A percentile compares a stretch with the other conserved stretches of the same genome.
phyloP scores from a whole-genome alignment of 345 rosid genomes.

The Hypericum perforatum region DNA sequence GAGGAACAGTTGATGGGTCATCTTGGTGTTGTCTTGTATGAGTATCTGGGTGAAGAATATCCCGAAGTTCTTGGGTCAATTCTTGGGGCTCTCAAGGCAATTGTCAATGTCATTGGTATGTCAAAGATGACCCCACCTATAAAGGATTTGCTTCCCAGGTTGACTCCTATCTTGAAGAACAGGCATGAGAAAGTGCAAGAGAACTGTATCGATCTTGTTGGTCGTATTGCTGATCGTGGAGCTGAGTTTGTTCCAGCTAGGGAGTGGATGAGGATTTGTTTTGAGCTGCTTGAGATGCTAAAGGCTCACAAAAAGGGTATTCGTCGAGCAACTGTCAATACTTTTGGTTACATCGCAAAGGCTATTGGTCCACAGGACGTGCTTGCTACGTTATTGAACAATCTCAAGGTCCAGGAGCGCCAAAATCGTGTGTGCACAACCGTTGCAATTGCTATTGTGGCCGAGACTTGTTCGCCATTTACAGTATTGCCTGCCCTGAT shows the following conservation, averaged over 20 bases:
- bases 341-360: conserved; percentile 96
- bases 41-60: conserved; percentile 95
- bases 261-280: conserved; percentile 99
- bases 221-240: conserved; percentile 98
- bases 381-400: conserved; percentile 83
- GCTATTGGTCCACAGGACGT: conserved; percentile 99
- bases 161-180: conserved; percentile 96
- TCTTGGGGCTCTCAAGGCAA: conserved; percentile 96
- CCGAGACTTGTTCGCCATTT: conserved; percentile 96
- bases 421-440: conserved; percentile 99
- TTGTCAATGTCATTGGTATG: conserved; percentile 98
- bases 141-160: conserved; percentile 94
- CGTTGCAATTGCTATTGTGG: conserved; percentile 92
- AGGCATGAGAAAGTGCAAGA: conserved; percentile 99
- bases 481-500: conserved; percentile 89
- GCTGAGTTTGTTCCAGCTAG: conserved; percentile 99
- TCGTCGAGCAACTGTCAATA: conserved; percentile 91
- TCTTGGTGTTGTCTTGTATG: conserved; percentile 94
- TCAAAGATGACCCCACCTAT: conserved; percentile 99
- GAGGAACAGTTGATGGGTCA: conserved; percentile 99
- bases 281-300: conserved; percentile 99
- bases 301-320: conserved; percentile 99
- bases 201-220: conserved; percentile 96
- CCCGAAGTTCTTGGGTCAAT: conserved; percentile 98
- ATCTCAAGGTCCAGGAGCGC: conserved; percentile 98